Evolutionary conservation across 371 early-diverging fungal genomes (phyloP).

Genomic region (Syncephalastrum monosporum): DNA sequence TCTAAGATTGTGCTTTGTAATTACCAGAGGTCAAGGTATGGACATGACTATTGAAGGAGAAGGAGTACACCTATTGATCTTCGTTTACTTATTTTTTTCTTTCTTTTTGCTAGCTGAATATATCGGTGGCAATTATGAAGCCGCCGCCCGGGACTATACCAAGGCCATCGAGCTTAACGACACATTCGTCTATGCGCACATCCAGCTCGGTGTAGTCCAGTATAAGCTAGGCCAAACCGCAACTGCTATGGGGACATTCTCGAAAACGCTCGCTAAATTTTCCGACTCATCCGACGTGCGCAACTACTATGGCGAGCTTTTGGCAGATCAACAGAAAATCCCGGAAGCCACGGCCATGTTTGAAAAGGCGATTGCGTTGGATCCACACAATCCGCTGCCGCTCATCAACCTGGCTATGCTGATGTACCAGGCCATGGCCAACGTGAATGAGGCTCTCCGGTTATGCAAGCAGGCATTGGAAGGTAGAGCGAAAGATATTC

Average conservation of each 20-base stretch:
- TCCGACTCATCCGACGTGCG: constrained; percentile 83
- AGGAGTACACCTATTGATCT: background rate
- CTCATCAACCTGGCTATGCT: constrained; percentile 95
- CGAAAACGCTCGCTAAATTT: constrained; percentile 78
- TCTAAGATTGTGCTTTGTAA: too few species aligned
- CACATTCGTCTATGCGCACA: constrained; percentile 86
- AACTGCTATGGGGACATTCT: constrained; percentile 77
- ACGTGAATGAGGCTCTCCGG: constrained; percentile 71
- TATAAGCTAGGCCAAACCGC: constrained; percentile 82
- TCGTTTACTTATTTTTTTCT: too few species aligned
- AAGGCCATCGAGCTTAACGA: constrained; percentile 80
- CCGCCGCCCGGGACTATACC: constrained; percentile 84
- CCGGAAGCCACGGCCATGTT: constrained; percentile 76
- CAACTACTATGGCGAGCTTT: constrained; percentile 96
- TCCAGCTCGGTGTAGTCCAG: constrained; percentile 91
- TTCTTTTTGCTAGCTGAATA: constrained; percentile 50
- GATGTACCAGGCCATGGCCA: constrained; percentile 77
- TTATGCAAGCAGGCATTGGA: constrained; percentile 83
- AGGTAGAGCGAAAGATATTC: constrained; percentile 23
- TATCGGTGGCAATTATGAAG: constrained; percentile 74
- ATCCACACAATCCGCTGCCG: constrained; percentile 81
- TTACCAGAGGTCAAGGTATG: constrained; percentile 37
- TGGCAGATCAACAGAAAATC: constrained; percentile 83
- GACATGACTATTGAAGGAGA: background rate
- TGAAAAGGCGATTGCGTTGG: constrained; percentile 73